Evolutionary conservation across 164 flowering plant genomes (phyloP).

Genomic region (Echeveria elegans): DNA sequence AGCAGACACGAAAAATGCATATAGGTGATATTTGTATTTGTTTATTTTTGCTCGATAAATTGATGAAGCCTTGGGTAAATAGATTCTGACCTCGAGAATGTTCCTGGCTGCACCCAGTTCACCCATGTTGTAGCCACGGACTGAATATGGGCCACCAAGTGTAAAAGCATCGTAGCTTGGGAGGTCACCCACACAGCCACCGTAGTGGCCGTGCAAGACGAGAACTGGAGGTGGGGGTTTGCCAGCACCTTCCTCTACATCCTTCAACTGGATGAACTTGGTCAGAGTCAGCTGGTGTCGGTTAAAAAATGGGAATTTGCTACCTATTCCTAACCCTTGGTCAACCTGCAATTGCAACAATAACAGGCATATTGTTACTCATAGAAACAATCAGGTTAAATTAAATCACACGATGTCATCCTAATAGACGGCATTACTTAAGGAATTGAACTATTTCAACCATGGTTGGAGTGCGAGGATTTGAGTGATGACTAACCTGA

Average conservation of each 20-base stretch:
- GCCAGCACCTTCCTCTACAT: slow-evolving; percentile 88
- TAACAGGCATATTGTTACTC: background rate
- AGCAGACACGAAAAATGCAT: background rate
- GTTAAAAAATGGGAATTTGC: slow-evolving; percentile 85
- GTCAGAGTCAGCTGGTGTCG: slow-evolving; percentile 90
- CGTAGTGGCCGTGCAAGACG: slow-evolving; percentile 94
- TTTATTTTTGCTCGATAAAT: too few relatives aligned
- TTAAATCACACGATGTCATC: too few relatives aligned
- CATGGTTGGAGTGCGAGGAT: too few relatives aligned
- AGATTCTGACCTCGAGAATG: slow-evolving; percentile 72
- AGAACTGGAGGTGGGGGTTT: slow-evolving; percentile 93
- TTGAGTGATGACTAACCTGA: too few relatives aligned
- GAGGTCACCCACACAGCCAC: slow-evolving; percentile 98
- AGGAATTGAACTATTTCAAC: too few relatives aligned
- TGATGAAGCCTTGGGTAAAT: too few relatives aligned
- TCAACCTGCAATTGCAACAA: slow-evolving; percentile 55
- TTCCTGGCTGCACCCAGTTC: slow-evolving; percentile 97
- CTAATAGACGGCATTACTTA: too few relatives aligned
- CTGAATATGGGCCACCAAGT: slow-evolving; percentile 98
- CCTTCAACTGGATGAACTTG: slow-evolving; percentile 65
- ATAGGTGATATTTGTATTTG: too few relatives aligned
- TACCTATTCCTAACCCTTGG: slow-evolving; percentile 92
- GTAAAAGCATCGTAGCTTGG: slow-evolving; percentile 98
- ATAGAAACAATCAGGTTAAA: too few relatives aligned
- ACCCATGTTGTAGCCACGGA: slow-evolving; percentile 98